phyloP scores from a whole-genome alignment of 176 grass and related monocot genomes.

The Tillandsia fasciculata region DNA sequence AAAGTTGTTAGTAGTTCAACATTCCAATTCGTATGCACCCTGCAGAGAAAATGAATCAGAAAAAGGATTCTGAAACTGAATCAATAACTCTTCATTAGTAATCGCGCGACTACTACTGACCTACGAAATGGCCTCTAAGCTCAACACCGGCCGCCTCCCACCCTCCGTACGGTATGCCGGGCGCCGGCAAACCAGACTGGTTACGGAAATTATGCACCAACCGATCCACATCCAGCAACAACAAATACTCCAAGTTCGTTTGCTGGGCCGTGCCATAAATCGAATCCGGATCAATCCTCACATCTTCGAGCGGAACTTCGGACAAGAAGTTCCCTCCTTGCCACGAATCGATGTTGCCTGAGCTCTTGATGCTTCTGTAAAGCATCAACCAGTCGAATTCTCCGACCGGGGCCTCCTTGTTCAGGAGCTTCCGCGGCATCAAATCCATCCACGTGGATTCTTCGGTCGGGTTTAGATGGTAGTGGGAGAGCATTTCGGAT shows the following conservation, averaged over 20 bases:
- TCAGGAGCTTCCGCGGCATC: slow-evolving; percentile 11
- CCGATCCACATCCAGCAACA: slow-evolving; percentile 14
- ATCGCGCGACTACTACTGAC: slow-evolving; percentile 8
- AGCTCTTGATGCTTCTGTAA: slow-evolving; percentile 12
- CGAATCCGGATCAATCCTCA: slow-evolving; percentile 12
- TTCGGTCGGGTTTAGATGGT: slow-evolving; percentile 14
- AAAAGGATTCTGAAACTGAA: background rate
- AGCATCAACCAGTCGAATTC: slow-evolving; percentile 21
- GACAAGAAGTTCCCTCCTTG: slow-evolving; percentile 15
- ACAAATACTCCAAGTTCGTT: slow-evolving; percentile 21
- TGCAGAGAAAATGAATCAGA: background rate
- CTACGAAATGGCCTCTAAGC: slow-evolving; percentile 51
- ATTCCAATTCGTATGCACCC: too few species aligned
- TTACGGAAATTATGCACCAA: slow-evolving; percentile 19
- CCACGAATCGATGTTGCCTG: background rate
- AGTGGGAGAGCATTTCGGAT: slow-evolving; percentile 13
- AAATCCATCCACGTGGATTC: slow-evolving; percentile 19
- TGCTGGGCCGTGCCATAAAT: slow-evolving; percentile 14
- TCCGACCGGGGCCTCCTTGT: slow-evolving; percentile 3
- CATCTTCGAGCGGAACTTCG: slow-evolving; percentile 19
- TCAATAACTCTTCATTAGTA: background rate
- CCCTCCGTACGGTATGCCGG: slow-evolving; percentile 16
- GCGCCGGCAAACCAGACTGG: slow-evolving; percentile 1
- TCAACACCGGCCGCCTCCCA: slow-evolving; percentile 12
- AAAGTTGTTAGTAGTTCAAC: too few species aligned